Conservation (phyloP, 1,284 basidiomycete species). For the Sanghuangporus sanghuang region DNA sequence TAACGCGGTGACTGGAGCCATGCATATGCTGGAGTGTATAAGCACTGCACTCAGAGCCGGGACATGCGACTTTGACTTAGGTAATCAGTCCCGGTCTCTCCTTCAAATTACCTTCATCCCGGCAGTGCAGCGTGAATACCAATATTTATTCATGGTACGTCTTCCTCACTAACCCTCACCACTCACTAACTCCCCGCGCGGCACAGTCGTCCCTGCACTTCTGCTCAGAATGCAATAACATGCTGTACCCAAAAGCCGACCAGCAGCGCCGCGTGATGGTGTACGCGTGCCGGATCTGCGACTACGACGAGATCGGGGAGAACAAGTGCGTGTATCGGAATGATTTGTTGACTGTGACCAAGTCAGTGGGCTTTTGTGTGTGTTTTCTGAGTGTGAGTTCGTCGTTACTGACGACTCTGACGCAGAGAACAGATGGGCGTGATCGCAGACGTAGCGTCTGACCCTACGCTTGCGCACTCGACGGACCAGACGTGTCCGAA, state of each 20-base stretch:
- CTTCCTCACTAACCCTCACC: too few relatives aligned
- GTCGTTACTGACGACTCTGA: not conserved
- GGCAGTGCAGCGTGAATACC: too few relatives aligned
- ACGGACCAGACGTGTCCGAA: slow-evolving; percentile 59
- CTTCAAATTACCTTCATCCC: too few relatives aligned
- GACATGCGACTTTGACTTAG: too few relatives aligned
- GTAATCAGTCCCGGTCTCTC: too few relatives aligned
- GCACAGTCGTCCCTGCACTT: slow-evolving; percentile 78
- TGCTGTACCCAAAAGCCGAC: slow-evolving; percentile 91
- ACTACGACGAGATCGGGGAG: slow-evolving; percentile 80
- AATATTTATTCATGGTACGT: not conserved
- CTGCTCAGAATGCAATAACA: slow-evolving; percentile 91
- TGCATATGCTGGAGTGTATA: too few relatives aligned
- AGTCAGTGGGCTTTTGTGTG: slow-evolving; percentile 60
- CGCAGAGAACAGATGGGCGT: slow-evolving; percentile 88
- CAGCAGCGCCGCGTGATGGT: slow-evolving; percentile 82
- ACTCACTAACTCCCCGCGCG: too few relatives aligned
- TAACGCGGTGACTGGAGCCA: too few relatives aligned
- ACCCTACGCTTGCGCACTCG: slow-evolving; percentile 84
- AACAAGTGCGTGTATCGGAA: slow-evolving; percentile 92
- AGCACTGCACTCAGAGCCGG: too few relatives aligned
- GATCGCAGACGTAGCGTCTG: slow-evolving; percentile 83
- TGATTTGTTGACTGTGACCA: slow-evolving; percentile 89
- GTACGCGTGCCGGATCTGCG: slow-evolving; percentile 91
- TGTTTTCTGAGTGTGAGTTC: not conserved